A percentile compares a stretch with the other conserved stretches of the same genome.
phyloP scores from a whole-genome alignment of 176 grass and related monocot genomes.

The Canna indica region DNA sequence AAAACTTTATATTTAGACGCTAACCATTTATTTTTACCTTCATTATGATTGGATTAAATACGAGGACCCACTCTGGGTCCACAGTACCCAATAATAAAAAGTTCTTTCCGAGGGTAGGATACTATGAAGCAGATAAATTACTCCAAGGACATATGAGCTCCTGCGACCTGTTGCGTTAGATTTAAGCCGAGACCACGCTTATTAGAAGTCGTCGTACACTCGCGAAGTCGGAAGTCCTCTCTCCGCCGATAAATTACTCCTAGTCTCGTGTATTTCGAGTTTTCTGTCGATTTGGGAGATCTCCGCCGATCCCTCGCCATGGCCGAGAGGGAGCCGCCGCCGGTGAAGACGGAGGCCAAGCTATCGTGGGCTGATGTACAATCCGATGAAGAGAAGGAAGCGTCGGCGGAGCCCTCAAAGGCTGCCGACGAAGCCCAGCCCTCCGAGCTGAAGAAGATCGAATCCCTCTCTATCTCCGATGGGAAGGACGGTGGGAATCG shows the following conservation, averaged over 20 bases:
- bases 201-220: neutral
- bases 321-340: conserved; percentile 11
- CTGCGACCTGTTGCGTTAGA: neutral
- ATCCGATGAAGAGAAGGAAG: conserved; percentile 57
- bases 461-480: conserved; percentile 47
- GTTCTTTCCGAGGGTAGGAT: too few species aligned
- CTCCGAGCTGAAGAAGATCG: conserved; percentile 45
- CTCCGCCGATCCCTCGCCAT: neutral
- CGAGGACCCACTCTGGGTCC: too few species aligned
- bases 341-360: conserved; percentile 46
- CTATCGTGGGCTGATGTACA: conserved; percentile 70
- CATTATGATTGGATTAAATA: too few species aligned
- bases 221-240: too few species aligned
- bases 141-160: too few species aligned
- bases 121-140: too few species aligned
- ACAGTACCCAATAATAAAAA: too few species aligned
- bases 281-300: too few species aligned
- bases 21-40: too few species aligned
- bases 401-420: neutral
- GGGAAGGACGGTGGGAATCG: conserved; percentile 22
- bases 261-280: too few species aligned
- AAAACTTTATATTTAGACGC: too few species aligned
- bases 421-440: neutral
- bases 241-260: too few species aligned
- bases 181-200: neutral